Conservation (phyloP, 2,329 filamentous ascomycete genomes). For the Fusarium caatingaense region DNA sequence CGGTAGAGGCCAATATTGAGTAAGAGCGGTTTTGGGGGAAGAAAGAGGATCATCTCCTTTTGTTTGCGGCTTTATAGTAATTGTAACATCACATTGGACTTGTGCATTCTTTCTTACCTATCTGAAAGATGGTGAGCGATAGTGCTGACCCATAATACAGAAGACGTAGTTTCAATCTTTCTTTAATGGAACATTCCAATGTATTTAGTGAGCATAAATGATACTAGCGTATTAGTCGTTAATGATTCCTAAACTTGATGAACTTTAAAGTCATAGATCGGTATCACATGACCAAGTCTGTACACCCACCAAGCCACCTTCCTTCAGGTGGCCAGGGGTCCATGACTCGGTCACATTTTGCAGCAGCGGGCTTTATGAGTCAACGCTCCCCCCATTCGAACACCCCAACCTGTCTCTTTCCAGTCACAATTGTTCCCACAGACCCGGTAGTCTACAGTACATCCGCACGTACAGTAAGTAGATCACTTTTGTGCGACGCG, state of each 20-base stretch:
- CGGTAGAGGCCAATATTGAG: not conserved
- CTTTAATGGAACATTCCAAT: not conserved
- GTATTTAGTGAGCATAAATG: not conserved
- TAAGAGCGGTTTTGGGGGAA: constrained; percentile 5
- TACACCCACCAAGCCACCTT: not conserved
- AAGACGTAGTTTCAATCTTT: not conserved
- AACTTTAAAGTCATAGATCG: not conserved
- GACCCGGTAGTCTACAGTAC: constrained; percentile 20
- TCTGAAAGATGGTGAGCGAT: not conserved
- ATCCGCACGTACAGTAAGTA: constrained; percentile 12
- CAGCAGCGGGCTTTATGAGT: constrained; percentile 43
- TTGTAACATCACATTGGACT: constrained; percentile 28
- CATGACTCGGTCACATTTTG: constrained; percentile 43
- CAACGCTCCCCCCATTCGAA: constrained; percentile 41
- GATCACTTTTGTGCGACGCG: constrained; percentile 21
- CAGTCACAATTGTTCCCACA: constrained; percentile 39
- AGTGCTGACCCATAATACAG: not conserved
- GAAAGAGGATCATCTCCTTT: constrained; percentile 8
- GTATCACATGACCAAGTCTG: not conserved
- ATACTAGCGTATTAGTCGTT: not conserved
- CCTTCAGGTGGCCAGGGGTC: not conserved
- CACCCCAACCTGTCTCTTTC: constrained; percentile 31
- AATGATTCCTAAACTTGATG: not conserved
- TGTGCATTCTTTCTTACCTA: not conserved
- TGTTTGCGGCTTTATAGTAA: constrained; percentile 24